Base-by-base conservation (phyloP, 257 asterid genomes). In the Catharanthus roseus region DNA sequence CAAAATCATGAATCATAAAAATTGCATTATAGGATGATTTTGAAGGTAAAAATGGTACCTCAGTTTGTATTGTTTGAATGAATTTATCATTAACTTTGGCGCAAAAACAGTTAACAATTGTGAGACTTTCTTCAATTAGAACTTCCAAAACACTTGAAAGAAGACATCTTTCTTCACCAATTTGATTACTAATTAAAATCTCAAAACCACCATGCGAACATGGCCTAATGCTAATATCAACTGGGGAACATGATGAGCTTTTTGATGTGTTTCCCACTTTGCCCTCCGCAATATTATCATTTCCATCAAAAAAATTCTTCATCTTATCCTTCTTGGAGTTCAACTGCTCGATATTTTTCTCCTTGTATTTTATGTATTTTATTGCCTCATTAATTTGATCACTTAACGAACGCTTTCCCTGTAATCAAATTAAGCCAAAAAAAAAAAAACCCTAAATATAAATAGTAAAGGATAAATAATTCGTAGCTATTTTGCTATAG, bases 351-450 rank as follows among this genome's bases (percentile, higher is more conserved):
- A 83, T 69, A 49, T 78, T 78, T 45, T 74, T 75, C 75, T 82
- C 74, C 73, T 73, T 41, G 47, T 68, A 68, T 42, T 76, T 77
- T 58, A 85, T 85, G 60, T 87, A 82, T 41, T 74, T 70, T 31
- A 56, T 65, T 1, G 88, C 83, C 76, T 75, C 84, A n/a, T 75
- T 55, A 55, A 87, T 74, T 39, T 85, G 90, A 68, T 85, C 90
- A 4, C 84, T 77, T 44, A 49, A 58, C 12, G 89, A 82, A 9
- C 88, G 74, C 70, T 80, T 83, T 36, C 88, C 93, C 93, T 85
- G 67, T 1, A 60, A 29, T 38, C 28, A n/a, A 2, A 41, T 58
- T 33, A 16, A 28, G 11, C 4, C 16, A 31, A 21, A 38, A 3
- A 38, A 3, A 8, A 38, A 38, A 3, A 38, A 38, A 8, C 5